Evolutionary conservation across 768 basidiomycete species (phyloP), one percentile per base, ranked within the genome.

Genomic region (Lyophyllum decastes): DNA sequence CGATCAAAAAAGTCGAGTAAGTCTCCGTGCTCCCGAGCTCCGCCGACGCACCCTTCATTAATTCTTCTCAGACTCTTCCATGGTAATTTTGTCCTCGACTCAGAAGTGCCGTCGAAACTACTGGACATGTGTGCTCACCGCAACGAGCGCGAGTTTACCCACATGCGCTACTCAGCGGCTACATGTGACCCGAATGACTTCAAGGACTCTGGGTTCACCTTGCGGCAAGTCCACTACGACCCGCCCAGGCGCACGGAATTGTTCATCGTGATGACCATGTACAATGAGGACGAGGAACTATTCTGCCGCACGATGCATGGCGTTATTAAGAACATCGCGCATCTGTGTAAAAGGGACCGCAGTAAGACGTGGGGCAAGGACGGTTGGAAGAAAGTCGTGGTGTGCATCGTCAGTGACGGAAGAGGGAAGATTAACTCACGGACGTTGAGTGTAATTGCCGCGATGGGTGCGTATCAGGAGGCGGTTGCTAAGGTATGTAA

Each of bases 261-360:
- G 16, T 96, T 97, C 75, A 95, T 98, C 64, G 95, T 97, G 43
- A 90, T 98, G 85, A 98, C 95, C 14, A 97, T 98, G 95, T 97
- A 96, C 71, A 96, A 97, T 66, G 94, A 94, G 66, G 86, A 92
- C 64, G 94, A 96, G 70, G 84, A 88, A 65, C 79, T 98, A 6
- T 98, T 98, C 73, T 88, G 88, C 65, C 75, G 95, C 41, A 93
- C 95, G 0, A 95, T 98, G 92, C 91, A 96, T 66, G 95, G 95
- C 50, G 91, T 98, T 6, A 93, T 97, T 72, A 94, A 92, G 81
- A 98, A 98, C 64, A 81, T 98, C 44, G 88, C 87, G 4, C 92
- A 96, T 71, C 71, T 98, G 59, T 94, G 92, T 68, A 91, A 88
- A 62, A 80, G 95, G 21, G 89, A 90, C 45, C 78, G 92, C 48